Percentiles rank a stretch among this genome's conserved stretches.
Conservation (phyloP, 495 filamentous ascomycete species). For the Tetracladium setigerum region DNA sequence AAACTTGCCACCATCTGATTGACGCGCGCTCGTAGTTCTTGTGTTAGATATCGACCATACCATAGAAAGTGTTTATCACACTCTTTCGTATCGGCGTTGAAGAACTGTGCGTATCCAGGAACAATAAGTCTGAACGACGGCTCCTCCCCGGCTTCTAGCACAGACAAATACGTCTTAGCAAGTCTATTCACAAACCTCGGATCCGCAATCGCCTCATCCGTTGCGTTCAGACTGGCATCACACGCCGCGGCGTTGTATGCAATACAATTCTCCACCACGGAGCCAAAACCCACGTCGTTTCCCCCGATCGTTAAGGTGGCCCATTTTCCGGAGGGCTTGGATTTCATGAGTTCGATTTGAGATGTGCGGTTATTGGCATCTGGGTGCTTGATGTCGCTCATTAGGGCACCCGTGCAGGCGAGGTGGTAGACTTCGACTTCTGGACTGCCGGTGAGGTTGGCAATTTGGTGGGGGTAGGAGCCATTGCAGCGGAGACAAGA, state of each 20-base stretch:
- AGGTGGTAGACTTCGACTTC: slow-evolving; percentile 6
- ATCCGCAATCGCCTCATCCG: slow-evolving; percentile 13
- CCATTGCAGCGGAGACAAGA: slow-evolving; percentile 30
- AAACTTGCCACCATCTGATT: slow-evolving; percentile 5
- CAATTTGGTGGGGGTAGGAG: slow-evolving; percentile 31
- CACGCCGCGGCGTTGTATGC: slow-evolving; percentile 33
- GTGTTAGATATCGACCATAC: slow-evolving; percentile 6
- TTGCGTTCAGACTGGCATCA: slow-evolving; percentile 25
- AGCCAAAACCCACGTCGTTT: slow-evolving; percentile 43
- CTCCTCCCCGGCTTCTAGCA: slow-evolving; percentile 29
- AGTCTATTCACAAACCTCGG: slow-evolving; percentile 15
- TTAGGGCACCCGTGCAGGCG: slow-evolving; percentile 9
- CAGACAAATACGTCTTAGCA: slow-evolving; percentile 24
- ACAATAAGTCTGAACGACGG: slow-evolving; percentile 34
- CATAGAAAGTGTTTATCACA: slow-evolving; percentile 28
- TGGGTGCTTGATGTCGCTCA: slow-evolving; percentile 2
- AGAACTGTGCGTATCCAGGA: slow-evolving; percentile 41
- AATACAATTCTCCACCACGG: slow-evolving; percentile 39
- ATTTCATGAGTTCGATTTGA: slow-evolving; percentile 32
- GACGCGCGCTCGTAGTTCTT: slow-evolving; percentile 4
- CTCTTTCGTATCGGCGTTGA: slow-evolving; percentile 33
- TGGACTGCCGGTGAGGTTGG: slow-evolving; percentile 17
- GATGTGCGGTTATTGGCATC: slow-evolving; percentile 7
- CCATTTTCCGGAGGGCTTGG: slow-evolving; percentile 18
- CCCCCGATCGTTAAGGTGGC: slow-evolving; percentile 38